Evolutionary conservation across 2,329 filamentous ascomycete species (phyloP), one percentile per base, ranked within the genome.

Genomic region (Penicillium sp.): DNA sequence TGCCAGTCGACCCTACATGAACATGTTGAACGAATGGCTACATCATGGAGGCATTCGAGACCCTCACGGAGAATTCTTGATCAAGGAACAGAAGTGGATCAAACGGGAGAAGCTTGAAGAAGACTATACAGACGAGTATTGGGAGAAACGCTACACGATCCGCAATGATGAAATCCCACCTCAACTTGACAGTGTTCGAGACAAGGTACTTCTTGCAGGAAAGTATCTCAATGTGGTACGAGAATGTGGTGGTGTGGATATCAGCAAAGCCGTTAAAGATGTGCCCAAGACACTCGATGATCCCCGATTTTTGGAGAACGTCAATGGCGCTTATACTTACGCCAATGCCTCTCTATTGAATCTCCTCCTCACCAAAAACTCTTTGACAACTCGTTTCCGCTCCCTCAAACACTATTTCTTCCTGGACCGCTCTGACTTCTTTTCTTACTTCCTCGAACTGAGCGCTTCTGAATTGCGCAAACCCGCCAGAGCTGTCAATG

Each of bases 331-430:
- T 3, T 99, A 99, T 69, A 92, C 93, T 0, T 90, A 97, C 71
- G 95, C 95, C 53, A 99, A 99, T 75, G 90, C 93, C 56, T 96
- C 93, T 8, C 82, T 99, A 22, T 87, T 99, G 77, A 89, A 92
- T 58, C 83, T 99, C 0, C 86, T 99, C 3, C 82, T 99, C 41
- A 98, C 93, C 0, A 95, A 95, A 7, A 95, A 99, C 71, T 90
- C 90, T 13, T 84, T 99, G 5, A 93, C 93, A 0, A 89, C 90
- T 27, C 86, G 95, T 37, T 82, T 99, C 55, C 86, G 89, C 46
- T 98, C 93, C 14, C 81, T 99, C 39, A 99, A 99, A 73, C 95
- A 99, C 75, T 99, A 99, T 79, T 99, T 98, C 80, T 99, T 99
- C 81, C 87, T 99, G 60, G 93, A 98, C 67, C 90, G 93, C 9